Base-by-base conservation (phyloP, 192 early-diverging fungal species). In the Linnemannia hyalina region DNA sequence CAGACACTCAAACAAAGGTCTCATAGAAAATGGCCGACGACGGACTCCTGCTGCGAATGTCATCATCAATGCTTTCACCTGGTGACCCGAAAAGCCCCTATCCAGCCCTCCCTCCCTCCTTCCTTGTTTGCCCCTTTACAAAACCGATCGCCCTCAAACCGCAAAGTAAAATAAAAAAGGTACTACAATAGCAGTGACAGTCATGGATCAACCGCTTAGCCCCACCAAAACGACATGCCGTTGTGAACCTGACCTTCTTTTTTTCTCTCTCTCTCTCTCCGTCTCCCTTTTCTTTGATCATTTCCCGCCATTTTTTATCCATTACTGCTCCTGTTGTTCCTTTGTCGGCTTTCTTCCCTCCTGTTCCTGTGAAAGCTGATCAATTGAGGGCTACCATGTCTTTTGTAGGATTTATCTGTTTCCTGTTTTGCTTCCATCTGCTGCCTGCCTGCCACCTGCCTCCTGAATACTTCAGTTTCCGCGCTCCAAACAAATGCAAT, bases 21-120 rank as follows among this genome's bases (percentile, higher is more conserved):
- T n/a, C 1, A 10, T 26, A 65, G 7, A 65, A 65, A 65, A 32
- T 32, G 26, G 60, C 26, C 26, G 54, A 35, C 1, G n/a, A 74
- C 11, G 29, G 73, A 46, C 74, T 75, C 52, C 55, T 9, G 7
- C 10, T 15, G 23, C 1, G 15, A 54, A 29, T 60, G 22, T 26
- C 63, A 57, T 76, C 75, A 68, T 76, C 75, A 76, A 47, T 46
- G 38, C 22, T 5, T 26, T 75, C 42, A 29, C 42, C 75, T 76
- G 75, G 75, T 76, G 75, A 76, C 75, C 75, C 16, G 36, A 68
- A 35, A 15, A 32, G 75, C 75, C 75, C 75, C 75, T 76, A 49
- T 47, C 29, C 46, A 6, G 36, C 32, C 32, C 32, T 73, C 10
- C 20, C 44, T 47, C 32, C 32, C 20, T 73, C 10, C 40, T 26